A percentile compares a stretch with the other conserved stretches of the same genome.
phyloP scores from a whole-genome alignment of 495 filamentous ascomycete species.

The Aspergillus bertholletiae region DNA sequence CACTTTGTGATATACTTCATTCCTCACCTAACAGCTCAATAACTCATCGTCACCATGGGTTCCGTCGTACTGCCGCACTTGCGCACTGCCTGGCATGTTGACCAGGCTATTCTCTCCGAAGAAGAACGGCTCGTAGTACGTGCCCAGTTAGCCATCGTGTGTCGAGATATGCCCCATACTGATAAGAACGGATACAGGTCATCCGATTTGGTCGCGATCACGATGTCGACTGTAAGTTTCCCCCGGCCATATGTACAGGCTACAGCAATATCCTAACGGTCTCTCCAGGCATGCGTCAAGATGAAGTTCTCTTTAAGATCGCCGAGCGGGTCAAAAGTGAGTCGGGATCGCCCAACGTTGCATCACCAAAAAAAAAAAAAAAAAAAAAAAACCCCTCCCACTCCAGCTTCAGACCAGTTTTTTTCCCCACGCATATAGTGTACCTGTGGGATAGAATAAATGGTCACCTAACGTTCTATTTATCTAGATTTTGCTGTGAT shows the following conservation, averaged over 20 bases:
- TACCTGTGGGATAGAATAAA: too few species aligned
- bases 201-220: constrained; percentile 87
- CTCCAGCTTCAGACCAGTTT: too few species aligned
- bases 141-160: not conserved
- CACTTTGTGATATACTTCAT: too few species aligned
- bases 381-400: too few species aligned
- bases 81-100: constrained; percentile 90
- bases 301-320: constrained; percentile 84
- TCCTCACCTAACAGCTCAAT: not conserved
- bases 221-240: constrained; percentile 54
- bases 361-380: too few species aligned
- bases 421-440: too few species aligned
- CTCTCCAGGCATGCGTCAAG: constrained; percentile 72
- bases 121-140: constrained; percentile 89
- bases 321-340: constrained; percentile 45
- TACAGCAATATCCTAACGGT: constrained; percentile 13
- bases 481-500: constrained; percentile 64
- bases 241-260: not conserved
- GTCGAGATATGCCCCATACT: not conserved
- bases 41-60: constrained; percentile 55
- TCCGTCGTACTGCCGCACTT: constrained; percentile 94
- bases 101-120: constrained; percentile 89
- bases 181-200: constrained; percentile 8
- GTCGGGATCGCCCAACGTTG: constrained; percentile 6
- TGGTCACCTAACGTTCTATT: not conserved